Conservation (phyloP, 345 rosid genomes). For the Turritis glabra region DNA sequence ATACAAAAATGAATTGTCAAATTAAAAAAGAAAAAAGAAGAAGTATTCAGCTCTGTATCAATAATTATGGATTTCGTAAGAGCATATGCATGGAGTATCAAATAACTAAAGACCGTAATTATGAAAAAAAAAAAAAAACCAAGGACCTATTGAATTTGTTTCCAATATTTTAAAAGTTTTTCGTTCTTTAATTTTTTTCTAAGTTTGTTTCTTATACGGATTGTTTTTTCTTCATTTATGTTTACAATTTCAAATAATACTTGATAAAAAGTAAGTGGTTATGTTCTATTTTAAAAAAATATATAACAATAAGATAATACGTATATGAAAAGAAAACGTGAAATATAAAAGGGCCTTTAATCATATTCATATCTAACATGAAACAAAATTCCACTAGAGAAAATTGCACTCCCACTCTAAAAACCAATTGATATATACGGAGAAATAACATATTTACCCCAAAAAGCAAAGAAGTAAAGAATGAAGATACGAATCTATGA, state of each 20-base stretch:
- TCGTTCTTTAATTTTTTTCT: too few relatives aligned
- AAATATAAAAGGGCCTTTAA: not conserved
- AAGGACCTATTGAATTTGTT: too few relatives aligned
- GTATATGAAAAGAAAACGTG: not conserved
- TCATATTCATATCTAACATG: not conserved
- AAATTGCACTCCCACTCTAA: not conserved
- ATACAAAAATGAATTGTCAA: too few relatives aligned
- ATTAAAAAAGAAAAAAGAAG: not conserved
- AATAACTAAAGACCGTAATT: too few relatives aligned
- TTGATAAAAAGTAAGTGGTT: too few relatives aligned
- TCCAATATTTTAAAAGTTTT: too few relatives aligned
- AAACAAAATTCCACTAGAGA: conserved; percentile 11
- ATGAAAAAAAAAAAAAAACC: too few relatives aligned
- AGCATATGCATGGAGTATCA: too few relatives aligned
- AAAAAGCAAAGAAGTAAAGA: not conserved
- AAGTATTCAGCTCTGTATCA: not conserved
- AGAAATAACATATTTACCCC: not conserved
- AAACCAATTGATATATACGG: not conserved
- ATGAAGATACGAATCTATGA: conserved; percentile 7
- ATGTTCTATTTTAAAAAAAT: too few relatives aligned
- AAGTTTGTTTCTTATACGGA: too few relatives aligned
- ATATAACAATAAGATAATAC: not conserved
- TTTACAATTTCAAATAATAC: too few relatives aligned
- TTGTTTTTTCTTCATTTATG: too few relatives aligned
- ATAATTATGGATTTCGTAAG: not conserved